Evolutionary conservation across 2,329 filamentous ascomycete species (phyloP).

Genomic region (Ceratocystis ficicola): DNA sequence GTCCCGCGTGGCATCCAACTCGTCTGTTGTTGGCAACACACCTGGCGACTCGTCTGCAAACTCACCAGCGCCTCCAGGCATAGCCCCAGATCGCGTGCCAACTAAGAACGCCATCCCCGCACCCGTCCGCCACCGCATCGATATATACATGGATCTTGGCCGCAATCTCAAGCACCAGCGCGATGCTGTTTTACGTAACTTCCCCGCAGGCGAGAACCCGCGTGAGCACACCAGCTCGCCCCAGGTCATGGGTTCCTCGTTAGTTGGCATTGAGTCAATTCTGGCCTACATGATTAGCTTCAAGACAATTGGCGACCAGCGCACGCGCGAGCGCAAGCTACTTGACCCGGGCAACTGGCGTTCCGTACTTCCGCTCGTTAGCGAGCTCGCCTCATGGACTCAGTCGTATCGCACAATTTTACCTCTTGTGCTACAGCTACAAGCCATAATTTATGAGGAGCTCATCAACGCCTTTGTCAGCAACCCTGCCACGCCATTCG

Average conservation of each 20-base stretch:
- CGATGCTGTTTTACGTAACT: slow-evolving; percentile 33
- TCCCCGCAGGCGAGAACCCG: slow-evolving; percentile 25
- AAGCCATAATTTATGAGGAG: slow-evolving; percentile 37
- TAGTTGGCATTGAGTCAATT: slow-evolving; percentile 39
- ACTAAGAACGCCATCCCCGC: slow-evolving; percentile 5
- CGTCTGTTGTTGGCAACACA: slow-evolving; percentile 15
- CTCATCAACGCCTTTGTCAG: slow-evolving; percentile 31
- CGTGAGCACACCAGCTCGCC: slow-evolving; percentile 17
- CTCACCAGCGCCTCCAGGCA: slow-evolving; percentile 10
- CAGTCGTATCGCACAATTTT: slow-evolving; percentile 32
- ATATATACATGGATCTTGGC: slow-evolving; percentile 32
- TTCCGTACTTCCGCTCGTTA: slow-evolving; percentile 36
- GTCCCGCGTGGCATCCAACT: slow-evolving; percentile 19
- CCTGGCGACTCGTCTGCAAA: slow-evolving; percentile 8
- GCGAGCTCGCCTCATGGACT: slow-evolving; percentile 30
- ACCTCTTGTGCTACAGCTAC: slow-evolving; percentile 35
- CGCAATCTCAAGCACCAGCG: slow-evolving; percentile 44
- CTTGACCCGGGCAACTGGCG: slow-evolving; percentile 35
- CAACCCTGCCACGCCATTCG: slow-evolving; percentile 27
- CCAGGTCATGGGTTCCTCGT: slow-evolving; percentile 33
- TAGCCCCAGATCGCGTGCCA: neutral
- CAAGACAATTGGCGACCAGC: slow-evolving; percentile 37
- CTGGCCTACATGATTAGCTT: slow-evolving; percentile 44
- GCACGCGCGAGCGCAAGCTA: slow-evolving; percentile 34
- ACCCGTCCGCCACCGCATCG: slow-evolving; percentile 24